phyloP scores from a whole-genome alignment of 2,329 filamentous ascomycete species.

The Hansfordia pulvinata region DNA sequence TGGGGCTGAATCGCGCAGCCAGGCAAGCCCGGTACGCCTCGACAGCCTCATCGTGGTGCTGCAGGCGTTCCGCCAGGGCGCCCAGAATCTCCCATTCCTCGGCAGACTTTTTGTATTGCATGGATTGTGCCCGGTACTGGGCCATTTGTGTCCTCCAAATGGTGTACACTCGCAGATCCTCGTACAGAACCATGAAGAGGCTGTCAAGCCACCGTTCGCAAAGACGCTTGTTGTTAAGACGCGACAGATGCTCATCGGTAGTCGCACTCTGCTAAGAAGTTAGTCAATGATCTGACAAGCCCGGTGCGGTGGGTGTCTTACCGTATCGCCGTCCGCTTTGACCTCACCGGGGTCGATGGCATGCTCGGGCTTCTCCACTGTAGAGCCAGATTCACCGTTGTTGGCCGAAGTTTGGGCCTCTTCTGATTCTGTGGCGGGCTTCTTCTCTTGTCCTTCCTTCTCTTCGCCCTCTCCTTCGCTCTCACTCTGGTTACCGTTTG shows the following conservation, averaged over 20 bases:
- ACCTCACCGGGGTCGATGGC: constrained; percentile 65
- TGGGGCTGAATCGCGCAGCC: constrained; percentile 79
- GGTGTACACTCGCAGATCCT: constrained; percentile 94
- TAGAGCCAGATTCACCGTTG: constrained; percentile 15
- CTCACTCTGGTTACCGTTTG: constrained; percentile 27
- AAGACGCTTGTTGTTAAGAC: constrained; percentile 91
- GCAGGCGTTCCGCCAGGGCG: constrained; percentile 79
- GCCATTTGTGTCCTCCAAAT: constrained; percentile 99
- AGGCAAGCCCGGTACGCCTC: constrained; percentile 90
- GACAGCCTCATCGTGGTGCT: constrained; percentile 80
- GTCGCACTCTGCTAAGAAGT: constrained; percentile 36
- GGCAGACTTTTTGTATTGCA: constrained; percentile 91
- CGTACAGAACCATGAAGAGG: constrained; percentile 97
- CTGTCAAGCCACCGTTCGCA: constrained; percentile 98
- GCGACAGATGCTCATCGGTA: constrained; percentile 63
- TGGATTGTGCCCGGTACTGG: constrained; percentile 82
- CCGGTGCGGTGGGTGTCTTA: constrained; percentile 4
- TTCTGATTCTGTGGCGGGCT: constrained; percentile 17
- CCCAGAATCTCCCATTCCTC: constrained; percentile 98
- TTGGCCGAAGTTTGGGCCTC: constrained; percentile 23
- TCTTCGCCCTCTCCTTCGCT: constrained; percentile 19
- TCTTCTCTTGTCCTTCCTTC: constrained; percentile 17
- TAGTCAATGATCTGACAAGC: constrained; percentile 5
- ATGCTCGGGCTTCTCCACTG: constrained; percentile 66
- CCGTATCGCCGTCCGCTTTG: constrained; percentile 45